Conservation (phyloP, 2,329 filamentous ascomycete species). For the Cordyceps fumosorosea region DNA sequence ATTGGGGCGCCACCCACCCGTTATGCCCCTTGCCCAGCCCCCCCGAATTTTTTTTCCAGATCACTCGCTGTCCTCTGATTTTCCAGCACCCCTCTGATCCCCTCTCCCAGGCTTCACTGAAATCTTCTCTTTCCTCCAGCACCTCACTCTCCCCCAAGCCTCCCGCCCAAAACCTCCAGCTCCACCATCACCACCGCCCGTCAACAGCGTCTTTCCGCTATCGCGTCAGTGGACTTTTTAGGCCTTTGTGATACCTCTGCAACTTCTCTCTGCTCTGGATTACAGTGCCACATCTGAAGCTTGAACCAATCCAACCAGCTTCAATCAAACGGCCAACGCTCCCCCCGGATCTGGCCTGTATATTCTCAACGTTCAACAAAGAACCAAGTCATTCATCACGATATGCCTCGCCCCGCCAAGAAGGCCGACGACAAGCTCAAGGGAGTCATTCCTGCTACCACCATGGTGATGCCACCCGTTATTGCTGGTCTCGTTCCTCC, state of each 20-base stretch:
- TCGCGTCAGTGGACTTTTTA: slow-evolving; percentile 12
- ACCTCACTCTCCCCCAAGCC: slow-evolving; percentile 16
- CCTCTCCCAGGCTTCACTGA: slow-evolving; percentile 21
- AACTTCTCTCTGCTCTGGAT: background rate
- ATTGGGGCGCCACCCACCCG: slow-evolving; percentile 28
- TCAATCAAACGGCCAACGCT: background rate
- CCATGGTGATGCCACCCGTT: slow-evolving; percentile 32
- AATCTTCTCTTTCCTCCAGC: slow-evolving; percentile 22
- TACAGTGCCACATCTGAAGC: background rate
- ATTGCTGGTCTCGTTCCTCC: slow-evolving; percentile 20
- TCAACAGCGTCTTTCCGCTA: slow-evolving; percentile 12
- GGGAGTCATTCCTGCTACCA: slow-evolving; percentile 30
- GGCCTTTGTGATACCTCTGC: background rate
- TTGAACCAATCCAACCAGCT: background rate
- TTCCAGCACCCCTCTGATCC: slow-evolving; percentile 23
- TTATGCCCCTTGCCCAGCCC: slow-evolving; percentile 19
- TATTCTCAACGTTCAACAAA: slow-evolving; percentile 14
- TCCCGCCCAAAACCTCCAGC: slow-evolving; percentile 16
- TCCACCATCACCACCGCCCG: slow-evolving; percentile 20
- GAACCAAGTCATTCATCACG: slow-evolving; percentile 18
- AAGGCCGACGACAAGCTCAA: slow-evolving; percentile 33
- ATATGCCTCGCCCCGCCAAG: slow-evolving; percentile 42
- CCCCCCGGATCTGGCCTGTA: background rate
- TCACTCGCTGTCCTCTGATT: slow-evolving; percentile 12
- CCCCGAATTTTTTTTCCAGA: slow-evolving; percentile 18